Conservation (phyloP, 805 yeast species). For the Millerago galiae region DNA sequence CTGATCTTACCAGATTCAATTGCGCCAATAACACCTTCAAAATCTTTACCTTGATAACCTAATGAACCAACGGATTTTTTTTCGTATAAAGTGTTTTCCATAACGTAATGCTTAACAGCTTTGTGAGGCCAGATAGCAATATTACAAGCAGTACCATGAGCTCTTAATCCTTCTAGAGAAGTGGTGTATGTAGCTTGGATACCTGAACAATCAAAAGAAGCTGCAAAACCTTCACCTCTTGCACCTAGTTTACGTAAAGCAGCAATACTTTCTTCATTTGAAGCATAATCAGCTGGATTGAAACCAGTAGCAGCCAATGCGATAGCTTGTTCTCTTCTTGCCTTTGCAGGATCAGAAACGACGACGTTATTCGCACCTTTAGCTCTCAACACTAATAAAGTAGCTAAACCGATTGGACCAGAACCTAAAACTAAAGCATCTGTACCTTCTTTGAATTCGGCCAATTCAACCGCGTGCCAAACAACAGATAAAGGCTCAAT, state of each 20-base stretch:
- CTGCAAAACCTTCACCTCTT: conserved; percentile 40
- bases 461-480: conserved; percentile 50
- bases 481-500: conserved; percentile 55
- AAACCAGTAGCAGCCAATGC: conserved; percentile 39
- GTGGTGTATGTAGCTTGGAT: conserved; percentile 38
- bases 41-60: conserved; percentile 38
- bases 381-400: conserved; percentile 47
- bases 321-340: conserved; percentile 54
- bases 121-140: conserved; percentile 47
- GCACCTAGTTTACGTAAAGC: conserved; percentile 31
- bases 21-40: conserved; percentile 35
- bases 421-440: conserved; percentile 51
- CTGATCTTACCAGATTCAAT: conserved; percentile 32
- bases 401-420: conserved; percentile 59
- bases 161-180: conserved; percentile 32
- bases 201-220: conserved; percentile 50
- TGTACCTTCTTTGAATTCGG: conserved; percentile 37
- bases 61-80: conserved; percentile 39
- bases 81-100: conserved; percentile 38
- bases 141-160: conserved; percentile 39
- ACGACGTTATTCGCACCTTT: conserved; percentile 42
- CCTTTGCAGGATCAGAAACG: conserved; percentile 51
- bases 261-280: conserved; percentile 24
- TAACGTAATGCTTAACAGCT: conserved; percentile 36
- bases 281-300: conserved; percentile 32